These are phyloP conservation scores for Candida alai DNA, from an alignment of 805 yeast species.

Conservation along the genomic window DNA sequence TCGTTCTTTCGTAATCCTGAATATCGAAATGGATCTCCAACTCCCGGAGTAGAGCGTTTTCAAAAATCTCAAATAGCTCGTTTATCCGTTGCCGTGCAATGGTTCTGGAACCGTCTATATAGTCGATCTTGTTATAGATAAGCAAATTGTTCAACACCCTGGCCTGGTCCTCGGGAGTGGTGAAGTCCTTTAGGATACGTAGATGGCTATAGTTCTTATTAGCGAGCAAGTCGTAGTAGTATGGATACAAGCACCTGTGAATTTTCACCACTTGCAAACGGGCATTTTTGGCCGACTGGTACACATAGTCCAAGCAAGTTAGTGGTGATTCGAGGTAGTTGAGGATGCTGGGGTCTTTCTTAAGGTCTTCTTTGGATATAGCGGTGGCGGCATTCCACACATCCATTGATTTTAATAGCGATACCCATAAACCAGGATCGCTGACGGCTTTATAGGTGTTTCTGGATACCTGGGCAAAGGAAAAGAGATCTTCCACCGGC, in stretches of 20 bases:
- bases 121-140: conserved; percentile 35
- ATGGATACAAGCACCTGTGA: conserved; percentile 35
- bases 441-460: conserved; percentile 36
- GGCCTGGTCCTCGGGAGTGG: conserved; percentile 52
- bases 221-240: conserved; percentile 43
- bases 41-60: conserved; percentile 66
- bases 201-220: conserved; percentile 41
- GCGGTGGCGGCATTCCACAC: conserved; percentile 30
- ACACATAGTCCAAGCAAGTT: conserved; percentile 28
- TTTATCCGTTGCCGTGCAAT: conserved; percentile 41
- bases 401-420: conserved; percentile 30
- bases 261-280: conserved; percentile 37
- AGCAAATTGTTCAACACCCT: conserved; percentile 38
- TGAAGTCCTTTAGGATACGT: conserved; percentile 42
- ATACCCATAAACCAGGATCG: conserved; percentile 38
- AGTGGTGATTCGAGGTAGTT: conserved; percentile 23
- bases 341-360: conserved; percentile 4
- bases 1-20: conserved; percentile 39
- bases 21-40: conserved; percentile 55
- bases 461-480: conserved; percentile 35
- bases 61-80: conserved; percentile 62
- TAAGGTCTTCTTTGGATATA: conserved; percentile 6
- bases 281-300: conserved; percentile 27
- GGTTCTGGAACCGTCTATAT: conserved; percentile 24
- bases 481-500: conserved; percentile 34